Evolutionary conservation across 2,329 filamentous ascomycete species (phyloP), one percentile per base, ranked within the genome.

Genomic region (Aspergillus carbonarius): DNA sequence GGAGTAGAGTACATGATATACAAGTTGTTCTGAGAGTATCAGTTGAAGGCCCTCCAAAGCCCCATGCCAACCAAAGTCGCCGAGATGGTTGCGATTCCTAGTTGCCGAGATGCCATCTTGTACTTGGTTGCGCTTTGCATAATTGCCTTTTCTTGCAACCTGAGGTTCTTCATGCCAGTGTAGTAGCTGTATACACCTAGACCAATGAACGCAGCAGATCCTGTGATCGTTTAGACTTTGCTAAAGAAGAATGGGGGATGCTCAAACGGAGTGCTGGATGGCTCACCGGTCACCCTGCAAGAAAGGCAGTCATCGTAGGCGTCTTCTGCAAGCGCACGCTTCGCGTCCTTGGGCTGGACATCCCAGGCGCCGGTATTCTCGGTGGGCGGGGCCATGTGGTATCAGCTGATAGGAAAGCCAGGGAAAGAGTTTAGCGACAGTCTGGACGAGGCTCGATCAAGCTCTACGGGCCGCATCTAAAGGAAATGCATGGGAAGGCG

Each of bases 151-250:
- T 83, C 82, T 72, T 91, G 88, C 66, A 82, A 80, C 66, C 86
- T 82, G 30, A 95, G 83, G 73, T 93, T 89, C 52, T 81, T 79
- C 74, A 87, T 88, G 58, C 91, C 91, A 3, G 88, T 90, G 61
- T 86, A 80, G 76, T 92, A 93, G 74, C 87, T 92, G 76, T 93
- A 95, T 1, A 82, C 86, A 3, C 87, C 90, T 15, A 93, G 84
- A 1, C 88, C 89, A 57, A 91, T 79, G 63, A 95, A 92, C 1
- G 90, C 88, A 39, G 86, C 83, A 69, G 89, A 88, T 46, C 90
- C 90, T 93, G 23, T 32, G 30, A 35, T 12, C 13, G 23, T 35
- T 27, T 10, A 25, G 47, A 23, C 9, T 51, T 44, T 32, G 27
- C 10, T 12, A 20, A 6, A 18, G n/a, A 25, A 9, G 1, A 20